Percentiles rank a stretch among this genome's conserved stretches.
Conservation (phyloP, 1,139 yeast species). For the Debaryomyces subglobosus region DNA sequence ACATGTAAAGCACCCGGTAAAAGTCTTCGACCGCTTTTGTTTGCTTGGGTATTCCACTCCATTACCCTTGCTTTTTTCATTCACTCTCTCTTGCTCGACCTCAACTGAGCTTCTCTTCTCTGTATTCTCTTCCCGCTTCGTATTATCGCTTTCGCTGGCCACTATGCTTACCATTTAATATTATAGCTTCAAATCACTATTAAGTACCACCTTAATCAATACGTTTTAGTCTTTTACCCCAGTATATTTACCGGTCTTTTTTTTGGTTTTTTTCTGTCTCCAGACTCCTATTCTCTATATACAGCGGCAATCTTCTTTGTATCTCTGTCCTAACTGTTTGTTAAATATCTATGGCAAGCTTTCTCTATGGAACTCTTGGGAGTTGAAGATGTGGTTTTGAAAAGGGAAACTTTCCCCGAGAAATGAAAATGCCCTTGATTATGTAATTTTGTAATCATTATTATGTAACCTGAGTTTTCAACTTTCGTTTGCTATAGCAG, state of each 20-base stretch:
- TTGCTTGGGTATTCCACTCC: slow-evolving; percentile 11
- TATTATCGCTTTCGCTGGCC: not conserved
- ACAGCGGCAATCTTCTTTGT: not conserved
- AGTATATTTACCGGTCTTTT: not conserved
- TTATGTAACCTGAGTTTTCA: not conserved
- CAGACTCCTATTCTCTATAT: not conserved
- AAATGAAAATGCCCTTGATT: not conserved
- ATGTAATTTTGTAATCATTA: slow-evolving; percentile 1
- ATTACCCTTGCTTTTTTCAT: not conserved
- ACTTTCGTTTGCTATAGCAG: not conserved
- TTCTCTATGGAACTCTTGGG: not conserved
- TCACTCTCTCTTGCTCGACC: not conserved
- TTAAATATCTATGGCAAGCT: not conserved
- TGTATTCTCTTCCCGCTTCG: not conserved
- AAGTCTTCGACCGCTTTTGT: slow-evolving; percentile 40
- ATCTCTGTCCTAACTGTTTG: not conserved
- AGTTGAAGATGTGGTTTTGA: not conserved
- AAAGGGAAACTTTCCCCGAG: slow-evolving; percentile 7
- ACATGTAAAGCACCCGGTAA: slow-evolving; percentile 57
- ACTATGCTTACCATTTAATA: not conserved
- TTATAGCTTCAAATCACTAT: not conserved
- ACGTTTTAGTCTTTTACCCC: not conserved
- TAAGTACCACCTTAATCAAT: not conserved
- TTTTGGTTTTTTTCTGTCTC: not conserved
- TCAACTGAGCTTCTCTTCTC: not conserved